Percentiles rank a stretch among this genome's conserved stretches.
phyloP scores from a whole-genome alignment of 306 rosid species.

The Medicago ruthenica region DNA sequence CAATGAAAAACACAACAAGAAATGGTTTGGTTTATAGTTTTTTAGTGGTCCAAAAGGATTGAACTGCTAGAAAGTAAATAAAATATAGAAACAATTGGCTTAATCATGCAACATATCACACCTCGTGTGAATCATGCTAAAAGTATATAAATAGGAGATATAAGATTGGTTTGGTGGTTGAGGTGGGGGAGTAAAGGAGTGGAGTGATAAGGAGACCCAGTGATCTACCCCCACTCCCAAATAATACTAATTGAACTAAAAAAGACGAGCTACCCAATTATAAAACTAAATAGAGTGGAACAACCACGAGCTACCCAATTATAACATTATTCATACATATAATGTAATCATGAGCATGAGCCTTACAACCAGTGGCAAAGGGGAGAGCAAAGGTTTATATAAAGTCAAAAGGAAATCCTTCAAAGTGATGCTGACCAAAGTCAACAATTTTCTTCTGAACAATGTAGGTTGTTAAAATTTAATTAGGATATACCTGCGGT shows the following conservation, averaged over 20 bases:
- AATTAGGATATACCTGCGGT: constrained; percentile 76
- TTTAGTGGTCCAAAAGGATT: neutral
- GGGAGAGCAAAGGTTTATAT: constrained; percentile 17
- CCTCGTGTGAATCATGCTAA: constrained; percentile 19
- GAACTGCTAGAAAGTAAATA: neutral
- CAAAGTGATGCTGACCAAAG: constrained; percentile 26
- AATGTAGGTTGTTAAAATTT: constrained; percentile 31
- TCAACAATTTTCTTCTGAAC: constrained; percentile 29
- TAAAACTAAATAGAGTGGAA: constrained; percentile 14
- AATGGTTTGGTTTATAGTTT: neutral
- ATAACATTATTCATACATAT: constrained; percentile 5
- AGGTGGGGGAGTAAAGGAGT: neutral
- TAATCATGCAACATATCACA: constrained; percentile 21
- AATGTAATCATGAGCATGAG: neutral
- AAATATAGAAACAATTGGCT: constrained; percentile 1
- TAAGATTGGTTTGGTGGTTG: neutral
- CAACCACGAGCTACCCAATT: constrained; percentile 9
- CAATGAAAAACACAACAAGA: constrained; percentile 11
- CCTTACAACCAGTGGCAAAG: neutral
- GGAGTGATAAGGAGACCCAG: neutral
- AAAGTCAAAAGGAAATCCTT: constrained; percentile 12
- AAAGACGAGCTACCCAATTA: neutral
- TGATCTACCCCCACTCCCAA: neutral
- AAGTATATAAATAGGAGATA: neutral
- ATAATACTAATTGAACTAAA: neutral